Evolutionary conservation across 805 yeast genomes (phyloP).

Genomic region (Vanderwaltozyma tropicalis): DNA sequence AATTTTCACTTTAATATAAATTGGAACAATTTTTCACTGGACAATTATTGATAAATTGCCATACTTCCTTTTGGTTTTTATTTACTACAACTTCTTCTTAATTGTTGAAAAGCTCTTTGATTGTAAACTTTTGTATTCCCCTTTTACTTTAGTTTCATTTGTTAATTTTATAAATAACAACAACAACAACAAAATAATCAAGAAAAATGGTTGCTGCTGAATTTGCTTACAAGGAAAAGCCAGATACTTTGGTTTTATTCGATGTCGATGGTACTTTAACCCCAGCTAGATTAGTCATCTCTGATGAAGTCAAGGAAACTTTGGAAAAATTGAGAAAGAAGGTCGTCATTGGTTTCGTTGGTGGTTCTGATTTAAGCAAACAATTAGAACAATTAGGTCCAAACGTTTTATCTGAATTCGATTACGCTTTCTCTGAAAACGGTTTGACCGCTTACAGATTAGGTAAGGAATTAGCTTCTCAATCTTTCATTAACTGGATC

Average conservation of each 20-base stretch:
- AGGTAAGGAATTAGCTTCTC: conserved; percentile 82
- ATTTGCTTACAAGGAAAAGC: conserved; percentile 66
- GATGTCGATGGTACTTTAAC: conserved; percentile 98
- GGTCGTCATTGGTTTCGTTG: conserved; percentile 93
- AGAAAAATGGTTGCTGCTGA: conserved; percentile 25
- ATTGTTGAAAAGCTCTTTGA: not conserved
- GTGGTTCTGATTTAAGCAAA: conserved; percentile 90
- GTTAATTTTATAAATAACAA: not conserved
- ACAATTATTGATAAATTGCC: no score
- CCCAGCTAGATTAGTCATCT: conserved; percentile 79
- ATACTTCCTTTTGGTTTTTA: no score
- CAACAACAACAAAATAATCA: not conserved
- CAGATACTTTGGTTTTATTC: conserved; percentile 81
- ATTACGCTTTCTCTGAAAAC: conserved; percentile 93
- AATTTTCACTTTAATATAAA: no score
- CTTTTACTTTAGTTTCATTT: not conserved
- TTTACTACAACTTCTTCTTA: not conserved
- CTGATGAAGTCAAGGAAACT: conserved; percentile 66
- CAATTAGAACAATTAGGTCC: conserved; percentile 94
- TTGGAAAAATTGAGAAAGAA: conserved; percentile 74
- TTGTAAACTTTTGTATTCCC: not conserved
- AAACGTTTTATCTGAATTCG: conserved; percentile 68
- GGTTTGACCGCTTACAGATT: conserved; percentile 95
- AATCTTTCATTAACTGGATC: conserved; percentile 88
- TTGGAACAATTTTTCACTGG: no score